Evolutionary conservation across 2,329 filamentous ascomycete species (phyloP).

Genomic region (Penicillium verrucosum): DNA sequence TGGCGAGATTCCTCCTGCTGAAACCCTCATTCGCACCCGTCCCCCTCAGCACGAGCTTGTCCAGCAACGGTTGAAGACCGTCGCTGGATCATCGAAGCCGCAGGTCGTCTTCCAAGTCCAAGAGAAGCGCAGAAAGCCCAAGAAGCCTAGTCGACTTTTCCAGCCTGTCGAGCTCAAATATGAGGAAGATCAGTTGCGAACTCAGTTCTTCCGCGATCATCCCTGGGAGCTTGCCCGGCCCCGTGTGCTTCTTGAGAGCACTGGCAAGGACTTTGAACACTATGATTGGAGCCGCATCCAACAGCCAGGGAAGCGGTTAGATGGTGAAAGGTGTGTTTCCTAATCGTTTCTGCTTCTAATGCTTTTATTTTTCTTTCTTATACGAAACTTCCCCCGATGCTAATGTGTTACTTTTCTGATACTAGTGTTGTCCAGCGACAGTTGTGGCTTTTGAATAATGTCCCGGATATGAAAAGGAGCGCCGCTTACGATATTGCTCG

Average conservation of each 20-base stretch:
- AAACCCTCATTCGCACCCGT: slow-evolving; percentile 58
- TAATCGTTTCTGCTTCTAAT: background rate
- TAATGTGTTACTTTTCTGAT: slow-evolving; percentile 11
- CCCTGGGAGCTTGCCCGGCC: slow-evolving; percentile 96
- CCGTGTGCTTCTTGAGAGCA: slow-evolving; percentile 75
- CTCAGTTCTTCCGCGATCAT: slow-evolving; percentile 85
- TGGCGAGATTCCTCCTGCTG: slow-evolving; percentile 57
- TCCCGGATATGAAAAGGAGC: slow-evolving; percentile 56
- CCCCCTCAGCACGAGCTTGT: slow-evolving; percentile 46
- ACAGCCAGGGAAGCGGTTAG: slow-evolving; percentile 72
- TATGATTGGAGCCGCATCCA: slow-evolving; percentile 76
- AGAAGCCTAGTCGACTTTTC: slow-evolving; percentile 73
- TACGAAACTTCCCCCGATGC: background rate
- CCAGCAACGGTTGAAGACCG: slow-evolving; percentile 38
- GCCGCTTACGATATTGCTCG: slow-evolving; percentile 82
- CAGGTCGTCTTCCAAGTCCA: slow-evolving; percentile 37
- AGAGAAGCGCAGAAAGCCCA: slow-evolving; percentile 45
- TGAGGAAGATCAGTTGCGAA: slow-evolving; percentile 77
- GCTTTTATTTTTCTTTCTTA: background rate
- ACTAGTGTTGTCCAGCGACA: slow-evolving; percentile 87
- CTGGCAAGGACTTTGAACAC: slow-evolving; percentile 73
- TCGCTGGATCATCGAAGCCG: slow-evolving; percentile 28
- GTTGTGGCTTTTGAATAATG: slow-evolving; percentile 72
- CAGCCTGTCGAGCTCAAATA: slow-evolving; percentile 74
- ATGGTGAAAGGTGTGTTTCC: slow-evolving; percentile 72